These are phyloP conservation scores for Fragaria vesca DNA, from an alignment of 306 rosid species.

Conservation along the genomic window DNA sequence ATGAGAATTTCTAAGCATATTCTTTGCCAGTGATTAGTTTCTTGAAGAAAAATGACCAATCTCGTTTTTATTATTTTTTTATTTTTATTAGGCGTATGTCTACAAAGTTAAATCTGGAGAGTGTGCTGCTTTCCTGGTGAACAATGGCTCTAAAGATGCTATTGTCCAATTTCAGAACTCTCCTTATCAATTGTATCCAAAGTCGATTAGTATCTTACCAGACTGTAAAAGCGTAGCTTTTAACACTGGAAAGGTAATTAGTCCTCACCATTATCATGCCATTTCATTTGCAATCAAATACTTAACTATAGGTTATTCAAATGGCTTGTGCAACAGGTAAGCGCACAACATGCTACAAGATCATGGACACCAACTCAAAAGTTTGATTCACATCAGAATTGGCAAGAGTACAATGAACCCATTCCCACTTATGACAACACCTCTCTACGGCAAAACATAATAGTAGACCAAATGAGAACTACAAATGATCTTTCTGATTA, in stretches of 20 bases:
- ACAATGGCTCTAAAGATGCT: constrained; percentile 25
- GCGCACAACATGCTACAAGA: constrained; percentile 31
- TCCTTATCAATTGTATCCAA: constrained; percentile 24
- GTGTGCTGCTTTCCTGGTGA: constrained; percentile 51
- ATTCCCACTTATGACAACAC: constrained; percentile 31
- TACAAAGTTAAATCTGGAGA: constrained; percentile 31
- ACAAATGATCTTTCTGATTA: constrained; percentile 41
- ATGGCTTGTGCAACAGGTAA: constrained; percentile 31
- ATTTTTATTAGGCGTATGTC: constrained; percentile 29
- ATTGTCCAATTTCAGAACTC: constrained; percentile 24
- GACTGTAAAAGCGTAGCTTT: constrained; percentile 40
- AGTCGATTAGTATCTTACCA: constrained; percentile 43
- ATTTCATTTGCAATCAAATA: background rate
- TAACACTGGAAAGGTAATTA: constrained; percentile 36
- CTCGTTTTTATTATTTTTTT: background rate
- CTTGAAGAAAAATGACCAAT: background rate
- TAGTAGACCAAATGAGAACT: constrained; percentile 33
- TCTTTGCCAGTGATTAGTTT: background rate
- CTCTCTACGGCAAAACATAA: constrained; percentile 8
- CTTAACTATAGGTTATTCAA: background rate
- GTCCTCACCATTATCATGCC: background rate
- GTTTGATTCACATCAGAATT: constrained; percentile 19
- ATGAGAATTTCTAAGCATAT: background rate
- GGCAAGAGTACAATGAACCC: constrained; percentile 38
- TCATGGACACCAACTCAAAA: constrained; percentile 23